A percentile compares a stretch with the other conserved stretches of the same genome.
These are phyloP conservation scores for Eleusine coracana DNA, from an alignment of 176 grass and related monocot species.

Conservation along the genomic window DNA sequence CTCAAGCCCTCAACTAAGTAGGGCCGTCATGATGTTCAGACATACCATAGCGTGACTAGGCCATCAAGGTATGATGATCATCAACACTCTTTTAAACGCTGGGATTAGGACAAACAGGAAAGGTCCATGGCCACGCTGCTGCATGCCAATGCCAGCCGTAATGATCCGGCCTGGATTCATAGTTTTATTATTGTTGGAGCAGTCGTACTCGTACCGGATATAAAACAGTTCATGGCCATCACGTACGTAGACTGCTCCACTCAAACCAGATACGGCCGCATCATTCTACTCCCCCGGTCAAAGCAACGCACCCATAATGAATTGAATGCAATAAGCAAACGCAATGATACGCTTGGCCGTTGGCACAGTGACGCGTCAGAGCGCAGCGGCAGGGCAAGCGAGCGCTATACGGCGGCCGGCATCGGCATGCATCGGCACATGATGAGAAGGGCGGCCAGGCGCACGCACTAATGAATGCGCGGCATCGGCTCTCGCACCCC, in stretches of 20 bases:
- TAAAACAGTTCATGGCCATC: slow-evolving; percentile 27
- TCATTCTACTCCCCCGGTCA: slow-evolving; percentile 27
- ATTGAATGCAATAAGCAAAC: slow-evolving; percentile 3
- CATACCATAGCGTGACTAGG: not conserved
- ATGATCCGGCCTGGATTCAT: slow-evolving; percentile 7
- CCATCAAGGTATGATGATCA: not conserved
- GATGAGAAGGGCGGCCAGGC: slow-evolving; percentile 36
- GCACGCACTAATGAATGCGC: not conserved
- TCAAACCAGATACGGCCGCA: slow-evolving; percentile 23
- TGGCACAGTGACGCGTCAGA: not conserved
- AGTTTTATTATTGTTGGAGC: not conserved
- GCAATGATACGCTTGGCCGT: slow-evolving; percentile 32
- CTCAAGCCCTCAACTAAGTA: not conserved
- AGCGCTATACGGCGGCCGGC: not conserved
- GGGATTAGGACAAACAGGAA: not conserved
- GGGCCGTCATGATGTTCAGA: not conserved
- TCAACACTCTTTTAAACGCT: not conserved
- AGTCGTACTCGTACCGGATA: not conserved
- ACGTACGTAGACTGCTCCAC: not conserved
- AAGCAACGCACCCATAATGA: slow-evolving; percentile 21
- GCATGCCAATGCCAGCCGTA: not conserved
- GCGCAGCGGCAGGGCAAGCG: not conserved
- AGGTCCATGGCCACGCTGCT: not conserved
- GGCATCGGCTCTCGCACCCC: not conserved
- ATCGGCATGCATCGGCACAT: slow-evolving; percentile 42